Evolutionary conservation across 345 rosid genomes (phyloP).

Genomic region (Acer saccharum): DNA sequence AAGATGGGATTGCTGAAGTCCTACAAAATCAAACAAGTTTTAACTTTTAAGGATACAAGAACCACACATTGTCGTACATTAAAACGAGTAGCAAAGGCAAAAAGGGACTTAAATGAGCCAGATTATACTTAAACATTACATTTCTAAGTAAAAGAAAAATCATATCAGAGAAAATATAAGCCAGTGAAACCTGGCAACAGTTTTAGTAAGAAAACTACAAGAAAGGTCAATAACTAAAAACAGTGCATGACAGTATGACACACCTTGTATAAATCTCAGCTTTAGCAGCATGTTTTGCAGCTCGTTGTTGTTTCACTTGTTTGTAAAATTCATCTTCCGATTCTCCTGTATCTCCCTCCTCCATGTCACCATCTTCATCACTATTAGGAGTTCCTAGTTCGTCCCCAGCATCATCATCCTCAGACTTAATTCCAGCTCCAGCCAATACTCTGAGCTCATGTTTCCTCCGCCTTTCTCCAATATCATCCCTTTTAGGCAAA

Average conservation of each 20-base stretch:
- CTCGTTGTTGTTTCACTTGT: slow-evolving; percentile 53
- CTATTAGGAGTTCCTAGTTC: slow-evolving; percentile 30
- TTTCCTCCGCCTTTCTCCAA: slow-evolving; percentile 92
- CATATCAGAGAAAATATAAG: neutral
- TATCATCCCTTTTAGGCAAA: slow-evolving; percentile 85
- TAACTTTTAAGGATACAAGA: slow-evolving; percentile 8
- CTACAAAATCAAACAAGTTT: slow-evolving; percentile 30
- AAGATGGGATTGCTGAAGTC: slow-evolving; percentile 31
- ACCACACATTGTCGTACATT: neutral
- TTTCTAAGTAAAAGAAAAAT: neutral
- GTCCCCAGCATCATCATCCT: slow-evolving; percentile 52
- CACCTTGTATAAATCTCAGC: slow-evolving; percentile 68
- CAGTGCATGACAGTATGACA: slow-evolving; percentile 5
- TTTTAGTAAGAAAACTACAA: neutral
- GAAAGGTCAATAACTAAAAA: neutral
- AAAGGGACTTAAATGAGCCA: neutral
- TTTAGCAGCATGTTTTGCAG: slow-evolving; percentile 67
- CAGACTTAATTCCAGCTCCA: slow-evolving; percentile 70
- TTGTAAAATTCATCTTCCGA: slow-evolving; percentile 74
- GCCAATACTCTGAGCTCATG: slow-evolving; percentile 82
- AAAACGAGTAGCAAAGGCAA: neutral
- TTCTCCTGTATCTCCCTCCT: slow-evolving; percentile 24
- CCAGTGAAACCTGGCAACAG: neutral
- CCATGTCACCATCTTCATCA: slow-evolving; percentile 34
- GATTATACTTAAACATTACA: neutral